phyloP scores from a whole-genome alignment of 176 grass and related monocot species.

The Eragrostis curvula region DNA sequence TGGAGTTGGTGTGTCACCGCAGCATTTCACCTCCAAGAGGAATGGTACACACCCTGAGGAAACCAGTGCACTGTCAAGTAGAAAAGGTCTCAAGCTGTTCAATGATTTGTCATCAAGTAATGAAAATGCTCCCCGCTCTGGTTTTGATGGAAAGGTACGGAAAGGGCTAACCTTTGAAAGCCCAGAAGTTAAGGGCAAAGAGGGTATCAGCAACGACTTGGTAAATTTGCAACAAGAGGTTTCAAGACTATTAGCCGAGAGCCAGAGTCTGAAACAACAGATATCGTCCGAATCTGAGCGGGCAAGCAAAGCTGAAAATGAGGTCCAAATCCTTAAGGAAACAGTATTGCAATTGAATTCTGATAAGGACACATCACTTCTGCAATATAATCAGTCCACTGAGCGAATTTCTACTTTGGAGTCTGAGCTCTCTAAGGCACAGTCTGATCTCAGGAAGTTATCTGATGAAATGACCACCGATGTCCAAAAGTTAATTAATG shows the following conservation, averaged over 20 bases:
- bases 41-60: constrained; percentile 76
- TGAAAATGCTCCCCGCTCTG: constrained; percentile 47
- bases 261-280: constrained; percentile 63
- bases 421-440: constrained; percentile 60
- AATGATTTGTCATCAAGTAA: constrained; percentile 49
- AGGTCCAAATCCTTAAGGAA: constrained; percentile 60
- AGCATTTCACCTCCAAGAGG: constrained; percentile 53
- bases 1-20: constrained; percentile 41
- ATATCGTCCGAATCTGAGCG: constrained; percentile 70
- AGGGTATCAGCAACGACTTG: constrained; percentile 46
- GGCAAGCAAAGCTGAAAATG: constrained; percentile 72
- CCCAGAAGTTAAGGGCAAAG: constrained; percentile 56
- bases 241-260: constrained; percentile 70
- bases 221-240: constrained; percentile 72
- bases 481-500: constrained; percentile 62
- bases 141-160: constrained; percentile 59
- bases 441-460: constrained; percentile 68
- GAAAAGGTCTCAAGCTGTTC: constrained; percentile 64
- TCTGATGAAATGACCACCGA: constrained; percentile 71
- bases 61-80: constrained; percentile 48
- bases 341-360: constrained; percentile 54
- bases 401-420: constrained; percentile 62
- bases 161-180: constrained; percentile 72
- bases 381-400: constrained; percentile 64
- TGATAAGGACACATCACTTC: constrained; percentile 58